These are phyloP conservation scores for Lophiostoma macrostomum DNA, from an alignment of 495 filamentous ascomycete genomes.

Conservation along the genomic window DNA sequence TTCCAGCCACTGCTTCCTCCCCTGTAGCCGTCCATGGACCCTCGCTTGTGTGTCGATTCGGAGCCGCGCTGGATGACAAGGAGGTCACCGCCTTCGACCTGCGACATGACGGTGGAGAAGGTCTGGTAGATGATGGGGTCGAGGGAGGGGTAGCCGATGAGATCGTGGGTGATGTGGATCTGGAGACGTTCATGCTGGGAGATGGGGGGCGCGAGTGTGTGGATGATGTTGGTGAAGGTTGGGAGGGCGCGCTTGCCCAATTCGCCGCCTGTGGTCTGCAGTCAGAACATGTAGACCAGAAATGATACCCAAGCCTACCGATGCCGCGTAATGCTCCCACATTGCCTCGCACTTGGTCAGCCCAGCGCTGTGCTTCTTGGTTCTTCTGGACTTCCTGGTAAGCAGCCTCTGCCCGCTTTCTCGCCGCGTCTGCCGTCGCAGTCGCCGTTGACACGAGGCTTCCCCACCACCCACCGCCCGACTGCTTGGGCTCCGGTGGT, in stretches of 20 bases:
- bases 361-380: slow-evolving; percentile 95
- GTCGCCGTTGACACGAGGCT: slow-evolving; percentile 57
- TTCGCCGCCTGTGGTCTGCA: slow-evolving; percentile 91
- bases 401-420: slow-evolving; percentile 89
- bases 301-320: slow-evolving; percentile 53
- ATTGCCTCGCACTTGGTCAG: slow-evolving; percentile 89
- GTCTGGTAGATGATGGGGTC: slow-evolving; percentile 89
- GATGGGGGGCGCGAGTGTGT: slow-evolving; percentile 93
- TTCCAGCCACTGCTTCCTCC: slow-evolving; percentile 62
- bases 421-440: slow-evolving; percentile 67
- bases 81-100: slow-evolving; percentile 97
- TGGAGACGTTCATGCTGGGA: slow-evolving; percentile 95
- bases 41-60: slow-evolving; percentile 69
- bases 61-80: slow-evolving; percentile 91
- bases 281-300: no score
- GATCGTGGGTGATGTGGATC: slow-evolving; percentile 96
- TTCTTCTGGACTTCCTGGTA: slow-evolving; percentile 95
- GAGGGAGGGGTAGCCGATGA: slow-evolving; percentile 88
- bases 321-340: slow-evolving; percentile 76
- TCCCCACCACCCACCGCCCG: slow-evolving; percentile 84
- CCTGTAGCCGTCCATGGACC: slow-evolving; percentile 55
- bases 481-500: slow-evolving; percentile 34
- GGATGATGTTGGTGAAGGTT: slow-evolving; percentile 90
- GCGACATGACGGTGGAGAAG: slow-evolving; percentile 95
- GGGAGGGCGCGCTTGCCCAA: slow-evolving; percentile 84